phyloP scores from a whole-genome alignment of 2,329 filamentous ascomycete genomes.

The Fonsecaea pedrosoi region DNA sequence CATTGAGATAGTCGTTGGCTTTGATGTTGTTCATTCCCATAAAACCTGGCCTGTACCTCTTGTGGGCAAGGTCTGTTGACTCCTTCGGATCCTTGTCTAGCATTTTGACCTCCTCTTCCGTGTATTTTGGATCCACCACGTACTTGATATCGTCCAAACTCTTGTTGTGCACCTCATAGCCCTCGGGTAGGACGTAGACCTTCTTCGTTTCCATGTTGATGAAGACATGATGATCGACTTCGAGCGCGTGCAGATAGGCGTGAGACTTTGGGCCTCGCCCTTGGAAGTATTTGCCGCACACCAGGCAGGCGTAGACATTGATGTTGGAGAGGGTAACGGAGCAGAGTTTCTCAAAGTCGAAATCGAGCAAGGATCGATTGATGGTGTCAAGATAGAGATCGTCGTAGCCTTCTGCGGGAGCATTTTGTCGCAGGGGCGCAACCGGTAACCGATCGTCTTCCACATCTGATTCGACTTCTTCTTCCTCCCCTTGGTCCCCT shows the following conservation, averaged over 20 bases:
- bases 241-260: slow-evolving; percentile 96
- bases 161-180: slow-evolving; percentile 94
- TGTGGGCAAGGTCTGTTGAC: slow-evolving; percentile 79
- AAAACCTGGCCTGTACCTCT: slow-evolving; percentile 86
- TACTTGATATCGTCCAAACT: slow-evolving; percentile 98
- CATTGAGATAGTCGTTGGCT: slow-evolving; percentile 98
- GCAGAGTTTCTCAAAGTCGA: slow-evolving; percentile 98
- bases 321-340: slow-evolving; percentile 96
- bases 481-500: slow-evolving; percentile 44
- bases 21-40: slow-evolving; percentile 99
- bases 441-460: slow-evolving; percentile 49
- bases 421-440: slow-evolving; percentile 68
- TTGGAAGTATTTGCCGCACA: slow-evolving; percentile 98
- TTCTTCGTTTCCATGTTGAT: slow-evolving; percentile 96
- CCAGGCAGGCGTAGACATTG: slow-evolving; percentile 96
- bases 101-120: slow-evolving; percentile 76
- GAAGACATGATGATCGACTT: slow-evolving; percentile 94
- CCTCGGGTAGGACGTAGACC: slow-evolving; percentile 91
- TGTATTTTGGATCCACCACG: slow-evolving; percentile 89
- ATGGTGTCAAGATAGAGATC: slow-evolving; percentile 98
- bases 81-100: slow-evolving; percentile 69
- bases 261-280: slow-evolving; percentile 92
- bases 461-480: slow-evolving; percentile 44
- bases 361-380: slow-evolving; percentile 88
- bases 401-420: slow-evolving; percentile 84